Conservation (phyloP, 129 eudicot species). For the Arctium minus region DNA sequence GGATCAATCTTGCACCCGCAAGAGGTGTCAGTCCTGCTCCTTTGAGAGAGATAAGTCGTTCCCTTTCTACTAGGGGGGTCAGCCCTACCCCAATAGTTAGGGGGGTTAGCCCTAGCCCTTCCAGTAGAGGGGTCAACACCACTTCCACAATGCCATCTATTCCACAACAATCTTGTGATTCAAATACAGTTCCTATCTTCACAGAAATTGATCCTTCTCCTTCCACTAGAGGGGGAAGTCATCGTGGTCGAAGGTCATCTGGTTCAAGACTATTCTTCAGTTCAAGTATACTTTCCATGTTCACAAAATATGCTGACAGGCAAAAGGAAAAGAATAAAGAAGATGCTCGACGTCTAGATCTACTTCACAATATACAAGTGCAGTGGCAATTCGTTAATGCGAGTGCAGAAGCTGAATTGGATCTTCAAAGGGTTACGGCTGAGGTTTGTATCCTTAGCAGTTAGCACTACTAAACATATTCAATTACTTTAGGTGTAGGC, state of each 20-base stretch:
- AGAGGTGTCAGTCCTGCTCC: constrained; percentile 13
- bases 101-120: constrained; percentile 14
- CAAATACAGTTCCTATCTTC: not conserved
- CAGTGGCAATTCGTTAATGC: constrained; percentile 88
- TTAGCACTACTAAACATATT: not conserved
- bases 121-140: constrained; percentile 27
- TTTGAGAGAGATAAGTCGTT: not conserved
- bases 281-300: constrained; percentile 52
- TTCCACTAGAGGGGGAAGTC: constrained; percentile 46
- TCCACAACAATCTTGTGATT: not conserved
- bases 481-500: not conserved
- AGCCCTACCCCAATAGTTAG: constrained; percentile 11
- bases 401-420: constrained; percentile 40
- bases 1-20: not conserved
- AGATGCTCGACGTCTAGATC: constrained; percentile 51
- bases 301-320: constrained; percentile 49
- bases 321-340: constrained; percentile 67
- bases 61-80: constrained; percentile 17
- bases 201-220: not conserved
- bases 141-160: constrained; percentile 22
- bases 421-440: constrained; percentile 46
- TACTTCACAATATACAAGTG: constrained; percentile 64
- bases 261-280: constrained; percentile 51
- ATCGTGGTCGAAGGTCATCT: constrained; percentile 51
- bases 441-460: constrained; percentile 50